Evolutionary conservation across 176 grass and related monocot genomes (phyloP), one percentile per base, ranked within the genome.

Genomic region (Carex pumila): DNA sequence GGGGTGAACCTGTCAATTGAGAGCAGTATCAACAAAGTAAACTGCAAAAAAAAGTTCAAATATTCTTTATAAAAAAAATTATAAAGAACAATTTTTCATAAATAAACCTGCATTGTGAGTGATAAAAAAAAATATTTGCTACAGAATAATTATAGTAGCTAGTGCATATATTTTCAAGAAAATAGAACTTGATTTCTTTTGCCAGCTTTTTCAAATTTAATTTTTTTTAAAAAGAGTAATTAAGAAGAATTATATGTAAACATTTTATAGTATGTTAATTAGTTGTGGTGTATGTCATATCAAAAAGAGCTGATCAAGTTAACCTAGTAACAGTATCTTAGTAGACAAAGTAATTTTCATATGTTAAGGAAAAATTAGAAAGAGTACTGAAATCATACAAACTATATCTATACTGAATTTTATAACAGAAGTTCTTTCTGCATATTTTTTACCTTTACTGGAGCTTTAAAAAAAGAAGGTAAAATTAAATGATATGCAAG

Each of bases 1-100:
- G 80, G 58, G 81, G 30, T 55, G 81, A 83, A 83, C 81, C 81
- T 83, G 61, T 83, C 81, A 83, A 83, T 83, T 83, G 61, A 9
- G 49, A 82, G 18, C 39, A 83, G 73, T 15, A 83, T 54, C 79
- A 69, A 12, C 57, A 60, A n/a, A 30, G 53, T 63, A 32, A 60
- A 12, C 17, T 68, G 62, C 22, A 41, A 37, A 66, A 32, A 64
- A 81, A 64, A 49, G 32, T 64, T 49, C 1, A 65, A 65, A 65
- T 45, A 67, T 61, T 52, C 41, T 50, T 82, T 81, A 63, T 81
- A 61, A 45, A 65, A 63, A 60, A 36, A 37, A 58, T 19, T 3
- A 2, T 49, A 71, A 15, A 72, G 39, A 47, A 55, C 45, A 4
- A 52, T 55, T 53, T 55, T 30, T 32, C 25, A 34, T 78, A 75